Conservation (phyloP, 768 basidiomycete genomes). For the Sarcodon sp. region DNA sequence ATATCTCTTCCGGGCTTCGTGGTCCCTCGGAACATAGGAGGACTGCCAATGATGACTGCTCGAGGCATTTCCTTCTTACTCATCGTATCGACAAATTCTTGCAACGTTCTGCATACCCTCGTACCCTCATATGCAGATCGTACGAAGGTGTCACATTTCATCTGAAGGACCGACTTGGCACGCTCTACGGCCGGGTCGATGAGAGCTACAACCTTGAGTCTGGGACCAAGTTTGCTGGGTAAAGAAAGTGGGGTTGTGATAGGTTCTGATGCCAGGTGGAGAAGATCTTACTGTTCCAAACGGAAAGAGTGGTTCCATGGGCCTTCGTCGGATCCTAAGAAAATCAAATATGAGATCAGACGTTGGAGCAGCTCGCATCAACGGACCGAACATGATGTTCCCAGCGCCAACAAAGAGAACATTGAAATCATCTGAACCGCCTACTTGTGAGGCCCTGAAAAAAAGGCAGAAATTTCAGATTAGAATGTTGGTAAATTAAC, state of each 20-base stretch:
- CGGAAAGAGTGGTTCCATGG: conserved; percentile 93
- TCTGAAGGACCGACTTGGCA: conserved; percentile 65
- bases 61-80: conserved; percentile 53
- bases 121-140: conserved; percentile 88
- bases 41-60: conserved; percentile 81
- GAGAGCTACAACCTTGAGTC: conserved; percentile 91
- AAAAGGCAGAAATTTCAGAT: conserved; percentile 4
- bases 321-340: conserved; percentile 69
- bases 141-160: conserved; percentile 91
- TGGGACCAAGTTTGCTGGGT: conserved; percentile 80
- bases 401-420: conserved; percentile 93
- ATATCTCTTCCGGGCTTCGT: conserved; percentile 67
- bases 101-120: conserved; percentile 70
- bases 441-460: conserved; percentile 33
- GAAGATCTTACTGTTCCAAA: conserved; percentile 59
- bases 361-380: background rate
- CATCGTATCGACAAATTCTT: conserved; percentile 72
- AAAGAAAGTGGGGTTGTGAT: conserved; percentile 4
- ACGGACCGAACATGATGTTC: conserved; percentile 92
- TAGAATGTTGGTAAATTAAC: conserved; percentile 7
- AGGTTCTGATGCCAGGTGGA: conserved; percentile 1
- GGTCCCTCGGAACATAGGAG: conserved; percentile 88
- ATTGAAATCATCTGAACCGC: conserved; percentile 72
- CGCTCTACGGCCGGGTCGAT: conserved; percentile 86
- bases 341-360: background rate